Percentiles rank a stretch among this genome's conserved stretches.
phyloP scores from a whole-genome alignment of 306 rosid genomes.

The Myrica gale region DNA sequence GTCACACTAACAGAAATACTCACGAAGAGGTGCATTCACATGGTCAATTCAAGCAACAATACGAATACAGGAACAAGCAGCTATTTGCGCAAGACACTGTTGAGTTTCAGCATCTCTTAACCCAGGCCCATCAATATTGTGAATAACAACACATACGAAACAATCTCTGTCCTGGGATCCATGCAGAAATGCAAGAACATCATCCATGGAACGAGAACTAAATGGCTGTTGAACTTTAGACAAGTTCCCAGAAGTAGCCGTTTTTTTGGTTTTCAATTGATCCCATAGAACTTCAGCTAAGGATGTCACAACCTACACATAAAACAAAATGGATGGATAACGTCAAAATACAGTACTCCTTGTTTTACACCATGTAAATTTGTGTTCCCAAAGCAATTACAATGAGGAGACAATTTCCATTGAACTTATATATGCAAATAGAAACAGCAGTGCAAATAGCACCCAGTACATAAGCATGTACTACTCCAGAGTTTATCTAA shows the following conservation, averaged over 20 bases:
- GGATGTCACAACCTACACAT: slow-evolving; percentile 59
- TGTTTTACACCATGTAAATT: neutral
- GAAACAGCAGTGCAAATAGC: neutral
- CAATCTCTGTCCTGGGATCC: slow-evolving; percentile 47
- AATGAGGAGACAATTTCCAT: neutral
- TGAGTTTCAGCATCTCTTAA: slow-evolving; percentile 81
- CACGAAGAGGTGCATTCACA: slow-evolving; percentile 81
- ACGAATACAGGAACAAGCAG: slow-evolving; percentile 71
- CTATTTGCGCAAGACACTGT: slow-evolving; percentile 70
- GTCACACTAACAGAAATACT: slow-evolving; percentile 30
- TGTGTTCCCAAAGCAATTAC: neutral
- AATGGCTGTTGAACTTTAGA: slow-evolving; percentile 54
- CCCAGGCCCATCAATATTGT: slow-evolving; percentile 93
- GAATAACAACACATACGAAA: slow-evolving; percentile 62
- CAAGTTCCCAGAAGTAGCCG: slow-evolving; percentile 34
- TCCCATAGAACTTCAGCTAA: slow-evolving; percentile 72
- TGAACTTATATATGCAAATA: neutral
- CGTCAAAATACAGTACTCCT: slow-evolving; percentile 13
- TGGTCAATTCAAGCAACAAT: slow-evolving; percentile 78
- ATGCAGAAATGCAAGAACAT: slow-evolving; percentile 71
- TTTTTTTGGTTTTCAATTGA: slow-evolving; percentile 58
- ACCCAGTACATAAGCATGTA: neutral
- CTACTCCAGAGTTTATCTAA: neutral
- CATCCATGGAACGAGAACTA: slow-evolving; percentile 71
- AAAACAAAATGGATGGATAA: slow-evolving; percentile 14